These are phyloP conservation scores for Climacium dendroides DNA, from an alignment of 225 moss, liverwort and hornwort genomes.

Conservation along the genomic window DNA sequence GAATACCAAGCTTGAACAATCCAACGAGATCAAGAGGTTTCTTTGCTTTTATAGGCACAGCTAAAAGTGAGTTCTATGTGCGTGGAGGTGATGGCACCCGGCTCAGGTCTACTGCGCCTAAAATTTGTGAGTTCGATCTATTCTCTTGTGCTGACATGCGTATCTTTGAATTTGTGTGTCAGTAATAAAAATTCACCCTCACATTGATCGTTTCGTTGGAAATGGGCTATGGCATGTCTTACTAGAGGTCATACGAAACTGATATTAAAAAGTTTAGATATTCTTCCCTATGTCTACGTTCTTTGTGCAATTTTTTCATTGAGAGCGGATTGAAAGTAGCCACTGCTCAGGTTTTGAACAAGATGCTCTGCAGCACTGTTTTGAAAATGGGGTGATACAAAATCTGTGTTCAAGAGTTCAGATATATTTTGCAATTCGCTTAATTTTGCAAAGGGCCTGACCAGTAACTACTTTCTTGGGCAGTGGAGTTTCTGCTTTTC, in stretches of 20 bases:
- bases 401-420: neutral
- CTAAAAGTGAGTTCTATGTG: slow-evolving; percentile 80
- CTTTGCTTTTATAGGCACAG: slow-evolving; percentile 81
- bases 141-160: neutral
- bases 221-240: neutral
- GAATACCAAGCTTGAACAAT: neutral
- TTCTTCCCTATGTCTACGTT: neutral
- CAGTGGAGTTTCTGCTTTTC: slow-evolving; percentile 56
- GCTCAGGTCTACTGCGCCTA: neutral
- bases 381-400: neutral
- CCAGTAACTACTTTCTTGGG: neutral
- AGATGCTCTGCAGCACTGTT: neutral
- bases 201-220: neutral
- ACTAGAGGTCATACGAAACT: neutral
- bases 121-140: slow-evolving; percentile 9
- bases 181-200: neutral
- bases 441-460: neutral
- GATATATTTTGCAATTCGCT: neutral
- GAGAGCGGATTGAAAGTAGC: neutral
- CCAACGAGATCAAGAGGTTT: slow-evolving; percentile 2
- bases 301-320: neutral
- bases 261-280: neutral
- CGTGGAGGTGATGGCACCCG: slow-evolving; percentile 34
- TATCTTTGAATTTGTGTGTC: neutral
- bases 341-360: neutral